phyloP scores from a whole-genome alignment of 2,329 filamentous ascomycete genomes.

The Nakataea oryzae region DNA sequence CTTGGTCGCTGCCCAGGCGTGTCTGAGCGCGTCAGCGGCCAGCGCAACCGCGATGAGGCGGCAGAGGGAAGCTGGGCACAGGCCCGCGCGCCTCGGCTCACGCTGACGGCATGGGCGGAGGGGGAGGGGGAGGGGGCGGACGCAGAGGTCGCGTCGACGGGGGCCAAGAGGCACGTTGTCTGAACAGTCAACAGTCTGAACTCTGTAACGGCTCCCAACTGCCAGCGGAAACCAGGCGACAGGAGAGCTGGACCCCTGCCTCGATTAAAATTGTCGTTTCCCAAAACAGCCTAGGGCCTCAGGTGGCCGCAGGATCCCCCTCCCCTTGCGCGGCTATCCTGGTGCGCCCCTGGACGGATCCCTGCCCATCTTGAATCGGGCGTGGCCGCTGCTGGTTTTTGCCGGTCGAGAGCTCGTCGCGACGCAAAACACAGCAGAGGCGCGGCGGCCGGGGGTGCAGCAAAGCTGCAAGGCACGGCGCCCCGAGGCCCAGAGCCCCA shows the following conservation, averaged over 20 bases:
- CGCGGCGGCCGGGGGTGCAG: too few species aligned
- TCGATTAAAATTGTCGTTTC: neutral
- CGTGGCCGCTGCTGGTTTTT: neutral
- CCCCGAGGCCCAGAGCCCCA: neutral
- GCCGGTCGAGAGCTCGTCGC: neutral
- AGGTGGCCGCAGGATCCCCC: neutral
- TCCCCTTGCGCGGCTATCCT: neutral
- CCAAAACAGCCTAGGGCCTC: neutral
- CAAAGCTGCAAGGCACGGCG: too few species aligned
- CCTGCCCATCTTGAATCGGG: neutral
- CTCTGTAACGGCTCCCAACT: neutral
- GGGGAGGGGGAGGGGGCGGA: too few species aligned
- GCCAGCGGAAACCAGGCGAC: neutral
- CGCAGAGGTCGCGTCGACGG: too few species aligned
- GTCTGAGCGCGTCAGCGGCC: neutral
- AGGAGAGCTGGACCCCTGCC: neutral
- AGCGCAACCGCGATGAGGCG: neutral
- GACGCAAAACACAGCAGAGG: neutral
- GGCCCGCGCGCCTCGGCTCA: neutral
- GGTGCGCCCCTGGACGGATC: too few species aligned
- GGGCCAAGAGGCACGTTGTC: neutral
- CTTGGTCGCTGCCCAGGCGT: neutral
- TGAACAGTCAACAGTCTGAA: neutral
- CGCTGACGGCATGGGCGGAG: neutral
- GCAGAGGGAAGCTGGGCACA: neutral